Base-by-base conservation (phyloP, 768 basidiomycete species). In the Mycena maculata region DNA sequence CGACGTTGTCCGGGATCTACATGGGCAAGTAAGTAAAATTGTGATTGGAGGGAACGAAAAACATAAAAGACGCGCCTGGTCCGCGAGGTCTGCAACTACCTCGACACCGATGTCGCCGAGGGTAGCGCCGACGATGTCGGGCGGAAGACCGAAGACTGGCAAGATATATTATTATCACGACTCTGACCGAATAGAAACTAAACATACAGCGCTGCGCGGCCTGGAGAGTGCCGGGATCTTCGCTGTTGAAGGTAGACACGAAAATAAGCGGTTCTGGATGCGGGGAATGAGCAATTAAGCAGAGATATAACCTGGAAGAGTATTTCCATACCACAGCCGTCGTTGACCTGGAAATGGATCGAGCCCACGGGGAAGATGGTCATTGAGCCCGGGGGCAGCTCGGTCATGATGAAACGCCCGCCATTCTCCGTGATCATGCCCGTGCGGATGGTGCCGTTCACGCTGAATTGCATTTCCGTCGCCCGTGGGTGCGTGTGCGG, bases 401-500 rank as follows among this genome's bases (percentile, higher is more conserved):
- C 60, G 42, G 61, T 71, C 69, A 68, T 11, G 63, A 73, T 60
- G 33, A 73, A 73, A 16, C 72, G 64, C 39, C 47, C 70, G 16
- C 50, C 50, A 52, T 73, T 73, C 65, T 73, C 72, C 13, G 70
- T 68, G 55, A 73, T 71, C 67, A 73, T 71, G 11, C 72, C 72
- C 1, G 72, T 73, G 39, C 70, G 70, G 49, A 73, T 68, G 23
- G 67, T 73, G 27, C 52, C 53, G 58, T 73, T 73, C 30, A 73
- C 48, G 54, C 67, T 68, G 45, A 67, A 55, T 33, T 73, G 70
- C 54, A 73, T 71, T 41, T 73, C 72, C 7, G 72, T 73, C 1
- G 72, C 72, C 8, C 72, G 70, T 7, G 72, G 72, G 49, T 73
- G 70, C 42, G 45, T 67, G 65, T 73, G 72, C 1, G 72, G 72